Evolutionary conservation across 2,329 filamentous ascomycete species (phyloP).

Genomic region (Pyricularia grisea): DNA sequence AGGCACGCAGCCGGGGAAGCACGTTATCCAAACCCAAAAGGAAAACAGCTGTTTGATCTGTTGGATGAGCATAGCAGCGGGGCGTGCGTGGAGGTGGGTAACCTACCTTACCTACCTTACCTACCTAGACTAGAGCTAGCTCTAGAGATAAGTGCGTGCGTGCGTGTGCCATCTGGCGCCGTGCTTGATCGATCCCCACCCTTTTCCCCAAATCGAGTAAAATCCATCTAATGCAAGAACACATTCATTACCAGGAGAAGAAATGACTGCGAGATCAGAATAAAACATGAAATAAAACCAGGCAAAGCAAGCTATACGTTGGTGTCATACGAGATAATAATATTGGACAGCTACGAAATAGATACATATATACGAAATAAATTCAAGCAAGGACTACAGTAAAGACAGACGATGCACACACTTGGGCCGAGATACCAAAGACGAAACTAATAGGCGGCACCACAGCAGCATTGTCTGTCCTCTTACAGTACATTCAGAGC

Average conservation of each 20-base stretch:
- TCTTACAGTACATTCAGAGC: background rate
- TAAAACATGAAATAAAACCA: background rate
- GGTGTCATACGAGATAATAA: background rate
- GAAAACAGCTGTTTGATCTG: background rate
- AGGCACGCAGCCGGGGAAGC: background rate
- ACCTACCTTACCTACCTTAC: too few relatives aligned
- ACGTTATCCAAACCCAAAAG: background rate
- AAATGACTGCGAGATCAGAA: background rate
- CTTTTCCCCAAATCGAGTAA: background rate
- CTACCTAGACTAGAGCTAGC: background rate
- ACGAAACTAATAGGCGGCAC: background rate
- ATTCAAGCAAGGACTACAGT: background rate
- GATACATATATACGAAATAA: background rate
- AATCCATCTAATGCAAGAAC: background rate
- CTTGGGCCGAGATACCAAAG: background rate
- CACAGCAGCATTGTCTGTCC: background rate
- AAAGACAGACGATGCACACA: background rate
- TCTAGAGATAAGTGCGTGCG: background rate
- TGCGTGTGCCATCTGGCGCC: background rate
- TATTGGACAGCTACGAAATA: background rate
- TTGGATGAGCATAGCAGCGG: background rate
- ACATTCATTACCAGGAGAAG: background rate
- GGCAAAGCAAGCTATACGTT: background rate
- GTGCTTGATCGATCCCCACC: background rate
- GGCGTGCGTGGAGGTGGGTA: background rate